These are phyloP conservation scores for Bipolaris cookei DNA, from an alignment of 2,329 filamentous ascomycete species.

Conservation along the genomic window DNA sequence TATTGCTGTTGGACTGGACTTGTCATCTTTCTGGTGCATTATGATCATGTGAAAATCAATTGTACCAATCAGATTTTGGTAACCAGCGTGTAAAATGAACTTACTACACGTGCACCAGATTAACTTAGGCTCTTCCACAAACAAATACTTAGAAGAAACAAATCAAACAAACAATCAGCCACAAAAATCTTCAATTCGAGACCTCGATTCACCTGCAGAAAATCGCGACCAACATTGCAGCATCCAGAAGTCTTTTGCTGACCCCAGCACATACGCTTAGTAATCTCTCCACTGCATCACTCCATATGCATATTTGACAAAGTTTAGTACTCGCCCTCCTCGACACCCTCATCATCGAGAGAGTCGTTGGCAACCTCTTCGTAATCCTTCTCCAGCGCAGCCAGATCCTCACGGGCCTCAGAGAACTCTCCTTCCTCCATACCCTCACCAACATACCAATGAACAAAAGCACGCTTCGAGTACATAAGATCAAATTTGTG, in stretches of 20 bases:
- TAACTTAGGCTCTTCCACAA: too few relatives aligned
- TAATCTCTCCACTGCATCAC: constrained; percentile 22
- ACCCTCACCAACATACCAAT: constrained; percentile 86
- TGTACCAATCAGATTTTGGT: too few relatives aligned
- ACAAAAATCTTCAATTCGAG: background rate
- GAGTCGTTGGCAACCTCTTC: constrained; percentile 79
- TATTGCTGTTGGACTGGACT: too few relatives aligned
- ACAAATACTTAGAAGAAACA: too few relatives aligned
- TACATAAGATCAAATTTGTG: constrained; percentile 82
- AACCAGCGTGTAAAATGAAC: too few relatives aligned
- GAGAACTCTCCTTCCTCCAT: constrained; percentile 94
- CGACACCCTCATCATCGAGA: constrained; percentile 64
- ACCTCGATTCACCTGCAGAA: background rate
- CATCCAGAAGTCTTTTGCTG: background rate
- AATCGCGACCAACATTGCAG: background rate
- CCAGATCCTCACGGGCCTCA: constrained; percentile 84
- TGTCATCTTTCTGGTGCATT: too few relatives aligned
- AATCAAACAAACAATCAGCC: too few relatives aligned
- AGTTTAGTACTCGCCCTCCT: constrained; percentile 57
- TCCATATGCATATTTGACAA: constrained; percentile 26
- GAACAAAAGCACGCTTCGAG: constrained; percentile 77
- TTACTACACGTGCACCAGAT: too few relatives aligned
- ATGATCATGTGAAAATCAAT: too few relatives aligned
- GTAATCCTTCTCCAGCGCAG: constrained; percentile 85
- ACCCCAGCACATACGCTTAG: constrained; percentile 18